Conservation (phyloP, 2,329 filamentous ascomycete species). For the Colletotrichum sp. region DNA sequence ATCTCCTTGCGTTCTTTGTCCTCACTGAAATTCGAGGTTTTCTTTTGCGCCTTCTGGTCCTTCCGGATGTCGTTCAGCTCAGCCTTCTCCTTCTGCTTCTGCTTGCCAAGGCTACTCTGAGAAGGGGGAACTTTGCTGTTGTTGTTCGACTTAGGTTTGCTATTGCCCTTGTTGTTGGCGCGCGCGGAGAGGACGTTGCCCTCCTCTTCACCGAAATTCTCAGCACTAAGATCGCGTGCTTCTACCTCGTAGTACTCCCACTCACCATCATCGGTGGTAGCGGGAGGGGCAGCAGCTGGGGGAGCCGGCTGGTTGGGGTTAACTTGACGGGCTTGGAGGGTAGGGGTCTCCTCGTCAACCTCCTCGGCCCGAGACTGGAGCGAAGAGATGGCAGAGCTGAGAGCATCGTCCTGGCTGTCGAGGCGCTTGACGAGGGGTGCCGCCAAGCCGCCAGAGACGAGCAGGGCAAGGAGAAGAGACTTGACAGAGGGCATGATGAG, state of each 20-base stretch:
- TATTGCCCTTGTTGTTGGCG: neutral
- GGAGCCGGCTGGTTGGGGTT: neutral
- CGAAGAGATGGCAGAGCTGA: neutral
- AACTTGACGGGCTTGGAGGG: neutral
- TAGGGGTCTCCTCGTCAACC: neutral
- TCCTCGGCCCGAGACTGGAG: neutral
- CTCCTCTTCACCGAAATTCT: neutral
- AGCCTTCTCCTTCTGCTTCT: neutral
- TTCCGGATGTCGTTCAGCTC: neutral
- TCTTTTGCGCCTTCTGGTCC: neutral
- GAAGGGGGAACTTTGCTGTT: neutral
- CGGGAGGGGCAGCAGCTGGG: neutral
- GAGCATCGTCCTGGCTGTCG: neutral
- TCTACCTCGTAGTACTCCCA: neutral
- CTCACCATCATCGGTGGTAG: neutral
- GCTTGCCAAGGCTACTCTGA: neutral
- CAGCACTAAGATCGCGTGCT: neutral
- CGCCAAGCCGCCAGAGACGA: neutral
- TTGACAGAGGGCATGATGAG: neutral
- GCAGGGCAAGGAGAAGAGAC: neutral
- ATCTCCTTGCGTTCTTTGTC: neutral
- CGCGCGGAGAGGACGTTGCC: neutral
- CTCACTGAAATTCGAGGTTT: fast-evolving
- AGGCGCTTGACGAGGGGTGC: neutral
- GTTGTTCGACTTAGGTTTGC: neutral